phyloP scores from a whole-genome alignment of 129 eudicot species.

The Flaveria linearis region DNA sequence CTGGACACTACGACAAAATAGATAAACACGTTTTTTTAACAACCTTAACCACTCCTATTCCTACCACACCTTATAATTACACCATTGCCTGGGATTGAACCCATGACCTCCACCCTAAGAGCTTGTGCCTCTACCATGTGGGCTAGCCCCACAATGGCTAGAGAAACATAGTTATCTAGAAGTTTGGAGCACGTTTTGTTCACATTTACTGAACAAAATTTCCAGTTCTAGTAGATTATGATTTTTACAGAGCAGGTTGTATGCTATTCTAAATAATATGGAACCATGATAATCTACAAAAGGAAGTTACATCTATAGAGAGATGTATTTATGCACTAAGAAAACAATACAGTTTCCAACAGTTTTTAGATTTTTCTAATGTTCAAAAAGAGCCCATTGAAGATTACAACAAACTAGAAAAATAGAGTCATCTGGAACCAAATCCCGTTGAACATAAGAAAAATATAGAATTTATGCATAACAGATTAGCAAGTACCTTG shows the following conservation, averaged over 20 bases:
- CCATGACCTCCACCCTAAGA: no score
- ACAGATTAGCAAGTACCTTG: conserved; percentile 24
- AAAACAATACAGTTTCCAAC: no score
- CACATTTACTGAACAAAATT: neutral
- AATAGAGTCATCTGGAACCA: neutral
- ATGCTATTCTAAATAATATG: neutral
- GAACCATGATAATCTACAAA: neutral
- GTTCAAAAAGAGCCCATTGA: no score
- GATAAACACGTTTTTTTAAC: no score
- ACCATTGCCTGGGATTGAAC: no score
- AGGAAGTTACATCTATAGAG: neutral
- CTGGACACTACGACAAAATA: neutral
- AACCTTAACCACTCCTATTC: no score
- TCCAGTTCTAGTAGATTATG: neutral
- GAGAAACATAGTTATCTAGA: no score
- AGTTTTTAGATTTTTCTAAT: no score
- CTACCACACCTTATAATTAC: no score
- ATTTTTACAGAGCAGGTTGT: neutral
- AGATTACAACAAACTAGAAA: neutral
- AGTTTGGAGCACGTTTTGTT: neutral
- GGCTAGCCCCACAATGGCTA: no score
- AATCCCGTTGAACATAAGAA: neutral
- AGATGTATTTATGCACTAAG: neutral
- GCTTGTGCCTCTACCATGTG: no score
- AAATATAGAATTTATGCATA: neutral